phyloP scores from a whole-genome alignment of 768 basidiomycete species.

The Cystobasidium tubakii region DNA sequence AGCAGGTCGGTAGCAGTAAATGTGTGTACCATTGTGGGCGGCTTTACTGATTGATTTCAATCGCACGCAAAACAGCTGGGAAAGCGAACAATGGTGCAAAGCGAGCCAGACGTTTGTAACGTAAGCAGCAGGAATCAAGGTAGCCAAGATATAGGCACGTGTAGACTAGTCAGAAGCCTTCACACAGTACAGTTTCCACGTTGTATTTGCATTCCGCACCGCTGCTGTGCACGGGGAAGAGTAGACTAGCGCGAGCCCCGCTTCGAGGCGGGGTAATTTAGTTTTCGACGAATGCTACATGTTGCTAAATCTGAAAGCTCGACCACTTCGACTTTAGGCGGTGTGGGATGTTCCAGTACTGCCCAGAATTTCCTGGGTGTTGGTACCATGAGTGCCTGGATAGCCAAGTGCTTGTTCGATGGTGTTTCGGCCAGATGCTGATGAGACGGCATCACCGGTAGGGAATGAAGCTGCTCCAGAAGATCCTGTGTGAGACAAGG shows the following conservation, averaged over 20 bases:
- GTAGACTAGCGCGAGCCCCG: too few relatives aligned
- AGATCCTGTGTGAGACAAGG: neutral
- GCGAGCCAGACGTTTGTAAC: neutral
- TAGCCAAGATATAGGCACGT: too few relatives aligned
- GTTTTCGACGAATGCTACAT: neutral
- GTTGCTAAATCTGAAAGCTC: too few relatives aligned
- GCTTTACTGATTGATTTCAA: too few relatives aligned
- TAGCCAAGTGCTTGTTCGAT: neutral
- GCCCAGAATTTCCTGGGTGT: neutral
- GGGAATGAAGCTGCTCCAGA: slow-evolving; percentile 21
- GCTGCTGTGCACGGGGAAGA: too few relatives aligned
- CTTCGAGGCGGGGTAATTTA: too few relatives aligned
- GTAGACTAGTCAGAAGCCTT: too few relatives aligned
- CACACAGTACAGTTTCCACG: too few relatives aligned
- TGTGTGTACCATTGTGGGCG: too few relatives aligned
- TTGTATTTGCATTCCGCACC: too few relatives aligned
- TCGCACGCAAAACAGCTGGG: neutral
- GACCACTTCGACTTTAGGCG: neutral
- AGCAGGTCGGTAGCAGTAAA: neutral
- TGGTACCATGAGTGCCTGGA: neutral
- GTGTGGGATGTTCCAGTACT: neutral
- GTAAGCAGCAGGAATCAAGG: neutral
- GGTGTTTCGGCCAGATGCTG: neutral
- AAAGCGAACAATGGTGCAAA: neutral
- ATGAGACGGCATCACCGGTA: slow-evolving; percentile 18